A percentile compares a stretch with the other conserved stretches of the same genome.
Evolutionary conservation across 345 rosid species (phyloP).

Genomic region (Mallotus nudiflorus): DNA sequence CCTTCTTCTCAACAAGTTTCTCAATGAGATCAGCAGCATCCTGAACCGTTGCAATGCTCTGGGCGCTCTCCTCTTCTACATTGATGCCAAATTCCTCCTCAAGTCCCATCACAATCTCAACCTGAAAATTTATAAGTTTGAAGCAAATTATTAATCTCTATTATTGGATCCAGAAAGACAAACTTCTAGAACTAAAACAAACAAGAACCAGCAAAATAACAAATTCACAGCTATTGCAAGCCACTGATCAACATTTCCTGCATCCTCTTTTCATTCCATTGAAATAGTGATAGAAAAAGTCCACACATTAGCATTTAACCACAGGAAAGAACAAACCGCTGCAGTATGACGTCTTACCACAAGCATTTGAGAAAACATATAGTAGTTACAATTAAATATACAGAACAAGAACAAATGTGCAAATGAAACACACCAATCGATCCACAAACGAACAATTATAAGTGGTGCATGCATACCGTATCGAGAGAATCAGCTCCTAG

Average conservation of each 20-base stretch:
- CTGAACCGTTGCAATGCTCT: conserved; percentile 72
- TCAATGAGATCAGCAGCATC: conserved; percentile 88
- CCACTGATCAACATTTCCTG: no score
- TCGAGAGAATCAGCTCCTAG: conserved; percentile 98
- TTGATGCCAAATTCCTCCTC: conserved; percentile 77
- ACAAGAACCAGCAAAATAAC: no score
- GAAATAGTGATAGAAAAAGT: no score
- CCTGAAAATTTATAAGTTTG: conserved; percentile 36
- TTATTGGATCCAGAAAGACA: no score
- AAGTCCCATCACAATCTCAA: conserved; percentile 87
- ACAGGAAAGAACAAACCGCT: no score
- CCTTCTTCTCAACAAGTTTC: conserved; percentile 57
- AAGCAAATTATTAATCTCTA: no score
- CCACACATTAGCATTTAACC: no score
- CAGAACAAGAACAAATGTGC: neutral
- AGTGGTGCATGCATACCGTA: conserved; percentile 48
- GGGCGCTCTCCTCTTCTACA: conserved; percentile 74
- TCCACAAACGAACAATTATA: neutral
- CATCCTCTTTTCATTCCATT: no score
- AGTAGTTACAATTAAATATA: neutral
- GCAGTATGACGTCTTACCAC: no score
- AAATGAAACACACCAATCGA: neutral
- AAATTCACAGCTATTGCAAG: no score
- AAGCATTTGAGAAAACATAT: neutral
- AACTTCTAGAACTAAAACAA: no score